Conservation (phyloP, 1,284 basidiomycete genomes). For the Lignosus rhinocerotis region DNA sequence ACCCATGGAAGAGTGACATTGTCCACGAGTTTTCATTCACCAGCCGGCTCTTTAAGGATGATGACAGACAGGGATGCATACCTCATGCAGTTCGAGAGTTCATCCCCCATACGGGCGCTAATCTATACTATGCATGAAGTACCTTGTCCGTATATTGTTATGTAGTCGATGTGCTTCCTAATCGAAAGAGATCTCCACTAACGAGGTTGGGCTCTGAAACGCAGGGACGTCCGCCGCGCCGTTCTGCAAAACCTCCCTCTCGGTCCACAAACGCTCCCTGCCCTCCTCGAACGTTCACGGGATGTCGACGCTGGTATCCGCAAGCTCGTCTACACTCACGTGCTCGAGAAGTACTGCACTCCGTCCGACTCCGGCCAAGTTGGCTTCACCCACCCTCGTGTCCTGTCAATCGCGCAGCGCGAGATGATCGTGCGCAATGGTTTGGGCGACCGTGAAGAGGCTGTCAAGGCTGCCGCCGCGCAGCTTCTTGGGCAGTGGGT, state of each 20-base stretch:
- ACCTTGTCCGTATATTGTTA: background rate
- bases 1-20: too few relatives aligned
- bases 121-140: background rate
- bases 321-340: conserved; percentile 76
- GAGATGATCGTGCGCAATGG: conserved; percentile 82
- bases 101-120: too few relatives aligned
- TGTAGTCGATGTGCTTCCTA: background rate
- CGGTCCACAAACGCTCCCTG: conserved; percentile 58
- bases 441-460: conserved; percentile 84
- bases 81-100: too few relatives aligned
- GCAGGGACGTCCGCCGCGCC: conserved; percentile 88
- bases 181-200: background rate
- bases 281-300: conserved; percentile 79
- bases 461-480: conserved; percentile 79
- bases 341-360: conserved; percentile 45
- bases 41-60: too few relatives aligned
- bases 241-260: conserved; percentile 81
- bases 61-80: too few relatives aligned
- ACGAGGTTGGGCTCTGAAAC: background rate
- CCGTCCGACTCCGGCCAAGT: conserved; percentile 29
- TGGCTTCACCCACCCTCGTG: conserved; percentile 66
- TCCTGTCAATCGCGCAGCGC: conserved; percentile 74
- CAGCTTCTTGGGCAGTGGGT: conserved; percentile 82
- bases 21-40: too few relatives aligned
- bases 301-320: conserved; percentile 86